Evolutionary conservation across 345 rosid species (phyloP).

Genomic region (Dovyalis caffra): DNA sequence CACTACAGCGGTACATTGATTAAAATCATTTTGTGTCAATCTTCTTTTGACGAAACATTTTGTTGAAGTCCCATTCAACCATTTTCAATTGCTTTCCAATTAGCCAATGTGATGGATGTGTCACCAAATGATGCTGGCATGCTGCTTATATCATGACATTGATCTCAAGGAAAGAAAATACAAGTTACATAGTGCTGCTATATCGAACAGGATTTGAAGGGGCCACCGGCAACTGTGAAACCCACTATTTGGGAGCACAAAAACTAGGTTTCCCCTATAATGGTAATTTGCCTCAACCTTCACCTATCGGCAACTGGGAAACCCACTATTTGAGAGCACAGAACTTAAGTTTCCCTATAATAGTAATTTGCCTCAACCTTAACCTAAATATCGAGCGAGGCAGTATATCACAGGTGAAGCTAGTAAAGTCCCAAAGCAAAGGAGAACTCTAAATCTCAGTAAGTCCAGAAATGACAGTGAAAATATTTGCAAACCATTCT

Average conservation of each 20-base stretch:
- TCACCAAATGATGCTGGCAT: neutral
- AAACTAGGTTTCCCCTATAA: too few species aligned
- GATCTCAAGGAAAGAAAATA: too few species aligned
- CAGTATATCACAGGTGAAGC: neutral
- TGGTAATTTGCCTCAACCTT: neutral
- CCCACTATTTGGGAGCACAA: too few species aligned
- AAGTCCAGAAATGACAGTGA: too few species aligned
- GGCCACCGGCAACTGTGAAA: too few species aligned
- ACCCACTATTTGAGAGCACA: too few species aligned
- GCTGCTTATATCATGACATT: neutral
- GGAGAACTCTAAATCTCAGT: too few species aligned
- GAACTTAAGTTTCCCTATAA: too few species aligned
- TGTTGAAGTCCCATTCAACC: neutral
- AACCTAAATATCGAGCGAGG: neutral
- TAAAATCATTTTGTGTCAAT: slow-evolving; percentile 5
- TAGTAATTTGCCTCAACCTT: too few species aligned
- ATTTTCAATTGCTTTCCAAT: neutral
- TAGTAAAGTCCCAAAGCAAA: neutral
- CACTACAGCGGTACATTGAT: neutral
- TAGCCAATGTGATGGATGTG: neutral
- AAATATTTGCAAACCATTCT: neutral
- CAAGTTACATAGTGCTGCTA: too few species aligned
- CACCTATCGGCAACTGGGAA: neutral
- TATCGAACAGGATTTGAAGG: too few species aligned
- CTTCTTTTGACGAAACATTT: neutral